Evolutionary conservation across 768 basidiomycete species (phyloP).

Genomic region (Termitomyces sp.): DNA sequence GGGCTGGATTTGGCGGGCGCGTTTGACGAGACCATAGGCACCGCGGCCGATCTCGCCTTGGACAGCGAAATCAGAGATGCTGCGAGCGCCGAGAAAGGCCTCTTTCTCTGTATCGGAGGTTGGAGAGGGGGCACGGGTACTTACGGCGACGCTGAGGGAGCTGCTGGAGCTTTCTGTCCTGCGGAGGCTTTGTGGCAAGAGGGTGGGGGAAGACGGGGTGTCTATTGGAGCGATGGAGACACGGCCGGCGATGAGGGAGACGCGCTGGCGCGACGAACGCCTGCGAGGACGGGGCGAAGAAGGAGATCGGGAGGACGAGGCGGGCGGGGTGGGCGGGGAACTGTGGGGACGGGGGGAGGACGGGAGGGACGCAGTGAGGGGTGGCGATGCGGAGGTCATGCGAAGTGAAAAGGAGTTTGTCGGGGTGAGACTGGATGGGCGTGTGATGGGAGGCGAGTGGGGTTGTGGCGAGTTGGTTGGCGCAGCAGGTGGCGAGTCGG

Average conservation of each 20-base stretch:
- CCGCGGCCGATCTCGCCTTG: constrained; percentile 88
- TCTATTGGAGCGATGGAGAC: constrained; percentile 75
- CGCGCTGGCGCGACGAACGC: constrained; percentile 78
- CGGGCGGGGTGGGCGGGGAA: constrained; percentile 20
- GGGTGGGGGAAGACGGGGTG: constrained; percentile 58
- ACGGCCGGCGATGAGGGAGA: constrained; percentile 78
- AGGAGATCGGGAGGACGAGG: constrained; percentile 39
- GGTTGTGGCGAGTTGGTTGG: no score
- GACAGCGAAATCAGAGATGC: constrained; percentile 81
- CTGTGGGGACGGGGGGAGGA: constrained; percentile 23
- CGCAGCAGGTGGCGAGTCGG: no score
- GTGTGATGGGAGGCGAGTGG: neutral
- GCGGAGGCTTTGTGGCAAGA: constrained; percentile 55
- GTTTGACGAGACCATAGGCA: constrained; percentile 92
- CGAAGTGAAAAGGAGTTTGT: constrained; percentile 19
- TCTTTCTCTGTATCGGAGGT: constrained; percentile 34
- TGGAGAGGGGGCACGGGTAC: constrained; percentile 63
- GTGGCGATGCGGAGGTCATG: constrained; percentile 21
- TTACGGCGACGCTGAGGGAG: constrained; percentile 51
- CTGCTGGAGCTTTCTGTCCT: constrained; percentile 62
- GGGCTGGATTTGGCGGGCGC: constrained; percentile 69
- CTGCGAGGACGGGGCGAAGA: constrained; percentile 62
- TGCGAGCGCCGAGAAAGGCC: constrained; percentile 54
- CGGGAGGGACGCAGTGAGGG: constrained; percentile 21
- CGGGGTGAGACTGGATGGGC: constrained; percentile 7